Conservation (phyloP, 2,329 filamentous ascomycete genomes). For the Fusarium coffeatum region DNA sequence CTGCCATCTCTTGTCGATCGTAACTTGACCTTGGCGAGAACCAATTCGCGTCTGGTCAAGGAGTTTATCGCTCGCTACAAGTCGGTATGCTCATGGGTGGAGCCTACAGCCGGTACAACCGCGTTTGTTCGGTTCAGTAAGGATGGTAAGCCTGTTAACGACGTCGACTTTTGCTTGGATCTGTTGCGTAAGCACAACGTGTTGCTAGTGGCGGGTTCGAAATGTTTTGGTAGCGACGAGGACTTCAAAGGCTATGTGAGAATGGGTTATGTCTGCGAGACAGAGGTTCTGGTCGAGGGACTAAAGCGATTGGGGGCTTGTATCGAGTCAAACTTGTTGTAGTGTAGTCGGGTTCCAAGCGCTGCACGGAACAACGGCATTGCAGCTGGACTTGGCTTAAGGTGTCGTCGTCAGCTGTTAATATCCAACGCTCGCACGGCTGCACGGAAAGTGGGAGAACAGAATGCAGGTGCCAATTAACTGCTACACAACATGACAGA, state of each 20-base stretch:
- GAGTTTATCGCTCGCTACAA: constrained; percentile 74
- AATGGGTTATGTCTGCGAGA: constrained; percentile 80
- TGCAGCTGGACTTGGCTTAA: constrained; percentile 37
- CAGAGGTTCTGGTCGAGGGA: constrained; percentile 74
- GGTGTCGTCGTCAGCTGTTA: constrained; percentile 42
- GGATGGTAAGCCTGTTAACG: constrained; percentile 72
- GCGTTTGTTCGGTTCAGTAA: constrained; percentile 78
- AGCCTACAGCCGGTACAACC: constrained; percentile 82
- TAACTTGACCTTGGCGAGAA: constrained; percentile 71
- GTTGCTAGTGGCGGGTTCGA: constrained; percentile 78
- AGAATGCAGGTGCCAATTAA: constrained; percentile 15
- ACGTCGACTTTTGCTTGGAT: constrained; percentile 76
- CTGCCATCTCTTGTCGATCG: constrained; percentile 60
- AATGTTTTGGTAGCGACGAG: constrained; percentile 74
- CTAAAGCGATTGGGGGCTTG: constrained; percentile 63
- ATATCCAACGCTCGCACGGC: constrained; percentile 9
- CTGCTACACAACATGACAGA: constrained; percentile 23
- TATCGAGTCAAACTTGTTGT: constrained; percentile 44
- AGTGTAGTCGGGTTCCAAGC: not conserved
- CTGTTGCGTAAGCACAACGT: constrained; percentile 77
- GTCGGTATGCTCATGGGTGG: constrained; percentile 75
- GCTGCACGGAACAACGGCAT: constrained; percentile 38
- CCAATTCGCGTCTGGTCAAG: constrained; percentile 74
- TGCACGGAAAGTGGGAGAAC: constrained; percentile 33
- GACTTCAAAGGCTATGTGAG: constrained; percentile 82